These are phyloP conservation scores for Talaromyces sp. DNA, from an alignment of 2,329 filamentous ascomycete species.

Conservation along the genomic window DNA sequence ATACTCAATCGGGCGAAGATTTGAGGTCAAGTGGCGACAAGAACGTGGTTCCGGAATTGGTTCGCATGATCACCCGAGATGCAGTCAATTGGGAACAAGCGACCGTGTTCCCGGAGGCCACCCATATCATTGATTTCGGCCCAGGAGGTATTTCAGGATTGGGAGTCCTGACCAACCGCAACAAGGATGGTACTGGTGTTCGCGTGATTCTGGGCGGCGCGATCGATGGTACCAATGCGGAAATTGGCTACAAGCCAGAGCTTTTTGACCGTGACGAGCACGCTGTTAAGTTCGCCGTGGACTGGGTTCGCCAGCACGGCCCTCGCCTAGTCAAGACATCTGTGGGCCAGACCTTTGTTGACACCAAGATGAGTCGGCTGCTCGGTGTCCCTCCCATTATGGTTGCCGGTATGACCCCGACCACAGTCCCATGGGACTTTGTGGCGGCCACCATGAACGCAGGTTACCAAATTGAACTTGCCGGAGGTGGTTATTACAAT, in stretches of 20 bases:
- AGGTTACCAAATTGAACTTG: conserved; percentile 89
- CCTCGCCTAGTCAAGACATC: conserved; percentile 89
- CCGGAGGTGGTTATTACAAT: conserved; percentile 83
- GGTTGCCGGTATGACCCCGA: conserved; percentile 91
- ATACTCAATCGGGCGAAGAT: conserved; percentile 85
- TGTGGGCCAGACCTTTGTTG: conserved; percentile 81
- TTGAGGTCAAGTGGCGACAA: conserved; percentile 64
- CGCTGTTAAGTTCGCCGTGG: conserved; percentile 87
- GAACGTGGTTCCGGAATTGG: conserved; percentile 77
- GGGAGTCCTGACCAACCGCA: conserved; percentile 92
- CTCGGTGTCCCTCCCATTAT: conserved; percentile 81
- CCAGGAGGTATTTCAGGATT: conserved; percentile 95
- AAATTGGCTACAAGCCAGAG: conserved; percentile 97
- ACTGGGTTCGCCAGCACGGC: conserved; percentile 97
- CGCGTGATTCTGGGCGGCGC: conserved; percentile 91
- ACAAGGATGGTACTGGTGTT: conserved; percentile 97
- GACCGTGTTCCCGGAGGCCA: conserved; percentile 82
- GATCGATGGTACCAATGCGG: conserved; percentile 82
- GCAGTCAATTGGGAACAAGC: conserved; percentile 95
- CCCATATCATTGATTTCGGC: conserved; percentile 93
- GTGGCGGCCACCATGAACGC: conserved; percentile 90
- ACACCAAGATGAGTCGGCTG: conserved; percentile 91
- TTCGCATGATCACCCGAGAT: conserved; percentile 91
- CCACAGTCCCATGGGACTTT: conserved; percentile 85
- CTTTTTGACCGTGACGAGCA: conserved; percentile 95